Conservation (phyloP, 2,329 filamentous ascomycete genomes). For the Aspergillus flavus region DNA sequence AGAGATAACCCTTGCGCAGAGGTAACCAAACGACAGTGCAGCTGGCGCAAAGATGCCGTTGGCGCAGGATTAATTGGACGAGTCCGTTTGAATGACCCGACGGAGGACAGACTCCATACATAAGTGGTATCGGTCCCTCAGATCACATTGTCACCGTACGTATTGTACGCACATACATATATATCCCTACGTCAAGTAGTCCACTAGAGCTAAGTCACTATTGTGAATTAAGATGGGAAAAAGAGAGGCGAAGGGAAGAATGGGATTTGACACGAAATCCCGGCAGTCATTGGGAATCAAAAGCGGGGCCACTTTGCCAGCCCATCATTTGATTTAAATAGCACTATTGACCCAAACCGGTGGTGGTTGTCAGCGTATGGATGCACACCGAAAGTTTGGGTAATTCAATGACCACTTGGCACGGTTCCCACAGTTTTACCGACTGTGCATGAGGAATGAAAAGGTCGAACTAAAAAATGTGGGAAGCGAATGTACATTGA, state of each 20-base stretch:
- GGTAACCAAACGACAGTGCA: conserved; percentile 5
- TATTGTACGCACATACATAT: background rate
- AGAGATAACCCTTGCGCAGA: background rate
- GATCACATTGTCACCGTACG: background rate
- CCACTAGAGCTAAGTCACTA: background rate
- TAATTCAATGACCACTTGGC: conserved; percentile 6
- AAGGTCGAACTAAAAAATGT: background rate
- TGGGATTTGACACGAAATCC: background rate
- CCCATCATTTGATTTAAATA: conserved; percentile 5
- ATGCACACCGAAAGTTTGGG: conserved; percentile 8
- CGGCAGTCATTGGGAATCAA: background rate
- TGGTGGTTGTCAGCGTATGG: conserved; percentile 2
- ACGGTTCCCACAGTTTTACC: background rate
- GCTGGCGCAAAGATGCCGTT: conserved; percentile 24
- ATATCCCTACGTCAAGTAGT: background rate
- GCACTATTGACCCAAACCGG: conserved; percentile 1
- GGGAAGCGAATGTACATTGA: background rate
- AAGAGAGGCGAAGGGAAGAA: background rate
- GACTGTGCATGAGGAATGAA: background rate
- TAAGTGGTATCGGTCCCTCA: background rate
- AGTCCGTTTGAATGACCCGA: conserved; percentile 6
- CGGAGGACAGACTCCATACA: conserved; percentile 1
- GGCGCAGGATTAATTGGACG: conserved; percentile 13
- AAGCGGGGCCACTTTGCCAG: conserved; percentile 4
- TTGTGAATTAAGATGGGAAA: background rate